These are phyloP conservation scores for Danielozyma ontarioensis DNA, from an alignment of 805 yeast genomes.

Conservation along the genomic window DNA sequence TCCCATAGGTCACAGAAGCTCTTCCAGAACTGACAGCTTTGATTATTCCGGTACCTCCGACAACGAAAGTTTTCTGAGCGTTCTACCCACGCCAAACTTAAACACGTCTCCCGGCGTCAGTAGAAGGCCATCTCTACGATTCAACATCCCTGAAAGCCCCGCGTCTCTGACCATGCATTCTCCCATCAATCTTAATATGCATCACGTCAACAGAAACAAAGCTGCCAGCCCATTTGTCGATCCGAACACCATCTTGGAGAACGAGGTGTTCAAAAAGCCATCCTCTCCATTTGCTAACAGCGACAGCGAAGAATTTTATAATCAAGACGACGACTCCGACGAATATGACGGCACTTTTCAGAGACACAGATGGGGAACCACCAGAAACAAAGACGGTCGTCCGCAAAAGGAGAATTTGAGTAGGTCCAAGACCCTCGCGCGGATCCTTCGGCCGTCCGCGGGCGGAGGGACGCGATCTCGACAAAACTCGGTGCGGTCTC, in stretches of 20 bases:
- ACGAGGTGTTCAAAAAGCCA: conserved; percentile 20
- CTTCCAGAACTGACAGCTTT: not conserved
- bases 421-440: conserved; percentile 56
- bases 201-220: too few species aligned
- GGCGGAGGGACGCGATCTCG: not conserved
- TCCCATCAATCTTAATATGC: too few species aligned
- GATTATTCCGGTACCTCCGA: too few species aligned
- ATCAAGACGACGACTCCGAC: conserved; percentile 13
- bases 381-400: conserved; percentile 65
- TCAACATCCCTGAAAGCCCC: conserved; percentile 20
- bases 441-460: conserved; percentile 22
- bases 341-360: conserved; percentile 51
- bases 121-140: conserved; percentile 24
- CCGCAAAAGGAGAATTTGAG: conserved; percentile 42
- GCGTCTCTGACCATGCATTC: conserved; percentile 11
- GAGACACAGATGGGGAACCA: conserved; percentile 89
- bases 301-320: conserved; percentile 1
- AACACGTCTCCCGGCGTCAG: conserved; percentile 6
- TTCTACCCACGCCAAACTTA: conserved; percentile 23
- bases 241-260: conserved; percentile 17
- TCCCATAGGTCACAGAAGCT: not conserved
- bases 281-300: conserved; percentile 22
- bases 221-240: conserved; percentile 33
- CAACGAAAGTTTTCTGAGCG: conserved; percentile 10
- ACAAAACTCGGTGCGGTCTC: not conserved